Evolutionary conservation across 2,329 filamentous ascomycete genomes (phyloP).

Genomic region (Nannizzia gypsea): DNA sequence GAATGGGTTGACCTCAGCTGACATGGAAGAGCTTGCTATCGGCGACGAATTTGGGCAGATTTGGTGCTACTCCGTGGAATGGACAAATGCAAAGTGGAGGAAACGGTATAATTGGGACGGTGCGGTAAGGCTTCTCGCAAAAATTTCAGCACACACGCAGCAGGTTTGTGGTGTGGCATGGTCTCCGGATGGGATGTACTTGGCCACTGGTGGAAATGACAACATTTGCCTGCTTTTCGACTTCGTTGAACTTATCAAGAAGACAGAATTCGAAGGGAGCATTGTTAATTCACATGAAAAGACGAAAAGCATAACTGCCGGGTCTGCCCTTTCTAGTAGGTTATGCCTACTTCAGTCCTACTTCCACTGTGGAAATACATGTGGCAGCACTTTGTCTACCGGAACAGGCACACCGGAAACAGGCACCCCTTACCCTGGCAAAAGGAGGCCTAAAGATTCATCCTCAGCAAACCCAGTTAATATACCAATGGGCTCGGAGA

Average conservation of each 20-base stretch:
- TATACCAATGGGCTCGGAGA: constrained; percentile 47
- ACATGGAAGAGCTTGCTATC: constrained; percentile 73
- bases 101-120: constrained; percentile 67
- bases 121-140: constrained; percentile 62
- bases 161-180: constrained; percentile 91
- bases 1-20: constrained; percentile 40
- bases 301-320: neutral
- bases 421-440: neutral
- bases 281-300: neutral
- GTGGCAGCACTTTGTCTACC: neutral
- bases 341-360: neutral
- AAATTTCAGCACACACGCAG: constrained; percentile 67
- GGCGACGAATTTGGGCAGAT: constrained; percentile 73
- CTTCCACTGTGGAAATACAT: neutral
- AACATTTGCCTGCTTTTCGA: constrained; percentile 78
- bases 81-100: constrained; percentile 46
- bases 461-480: constrained; percentile 28
- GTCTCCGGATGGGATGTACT: constrained; percentile 61
- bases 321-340: neutral
- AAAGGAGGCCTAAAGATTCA: neutral
- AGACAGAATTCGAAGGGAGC: neutral
- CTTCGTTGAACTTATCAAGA: constrained; percentile 44
- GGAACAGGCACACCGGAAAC: neutral
- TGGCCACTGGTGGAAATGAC: constrained; percentile 87
- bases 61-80: constrained; percentile 84